Evolutionary conservation across 805 yeast genomes (phyloP).

Genomic region (Metschnikowia similis): DNA sequence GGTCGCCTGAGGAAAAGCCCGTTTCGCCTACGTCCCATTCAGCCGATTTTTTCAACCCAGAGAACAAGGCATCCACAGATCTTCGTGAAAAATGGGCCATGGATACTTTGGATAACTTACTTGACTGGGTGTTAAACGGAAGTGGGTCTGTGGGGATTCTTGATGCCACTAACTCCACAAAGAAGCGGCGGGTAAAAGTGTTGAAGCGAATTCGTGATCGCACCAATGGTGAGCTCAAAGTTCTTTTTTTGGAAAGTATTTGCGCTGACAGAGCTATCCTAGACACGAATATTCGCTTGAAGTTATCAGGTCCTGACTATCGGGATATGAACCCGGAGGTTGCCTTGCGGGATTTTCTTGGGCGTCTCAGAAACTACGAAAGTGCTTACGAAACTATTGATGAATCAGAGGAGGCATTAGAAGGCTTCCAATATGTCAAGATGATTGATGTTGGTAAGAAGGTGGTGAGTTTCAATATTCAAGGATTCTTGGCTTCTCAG

Average conservation of each 20-base stretch:
- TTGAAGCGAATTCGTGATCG: slow-evolving; percentile 53
- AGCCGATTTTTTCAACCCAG: slow-evolving; percentile 85
- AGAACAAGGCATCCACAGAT: slow-evolving; percentile 56
- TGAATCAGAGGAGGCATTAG: slow-evolving; percentile 65
- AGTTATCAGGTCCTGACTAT: slow-evolving; percentile 92
- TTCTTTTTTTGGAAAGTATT: slow-evolving; percentile 78
- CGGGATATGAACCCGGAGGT: slow-evolving; percentile 73
- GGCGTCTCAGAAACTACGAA: slow-evolving; percentile 77
- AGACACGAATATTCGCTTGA: slow-evolving; percentile 78
- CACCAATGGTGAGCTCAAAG: slow-evolving; percentile 62
- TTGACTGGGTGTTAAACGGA: slow-evolving; percentile 75
- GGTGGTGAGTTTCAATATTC: slow-evolving; percentile 86
- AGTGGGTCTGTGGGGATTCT: slow-evolving; percentile 90
- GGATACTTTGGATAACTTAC: slow-evolving; percentile 80
- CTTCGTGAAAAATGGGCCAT: slow-evolving; percentile 93
- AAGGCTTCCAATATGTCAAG: slow-evolving; percentile 76
- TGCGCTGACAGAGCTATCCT: slow-evolving; percentile 78
- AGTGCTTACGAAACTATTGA: slow-evolving; percentile 88
- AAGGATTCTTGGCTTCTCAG: slow-evolving; percentile 85
- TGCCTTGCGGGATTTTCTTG: slow-evolving; percentile 76
- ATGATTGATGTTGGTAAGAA: slow-evolving; percentile 96
- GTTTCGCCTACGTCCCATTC: slow-evolving; percentile 45
- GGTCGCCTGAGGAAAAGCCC: slow-evolving; percentile 12
- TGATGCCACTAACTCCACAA: slow-evolving; percentile 80
- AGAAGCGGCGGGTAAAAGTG: slow-evolving; percentile 56